These are phyloP conservation scores for Neurospora discreta DNA, from an alignment of 495 filamentous ascomycete species.

Conservation along the genomic window DNA sequence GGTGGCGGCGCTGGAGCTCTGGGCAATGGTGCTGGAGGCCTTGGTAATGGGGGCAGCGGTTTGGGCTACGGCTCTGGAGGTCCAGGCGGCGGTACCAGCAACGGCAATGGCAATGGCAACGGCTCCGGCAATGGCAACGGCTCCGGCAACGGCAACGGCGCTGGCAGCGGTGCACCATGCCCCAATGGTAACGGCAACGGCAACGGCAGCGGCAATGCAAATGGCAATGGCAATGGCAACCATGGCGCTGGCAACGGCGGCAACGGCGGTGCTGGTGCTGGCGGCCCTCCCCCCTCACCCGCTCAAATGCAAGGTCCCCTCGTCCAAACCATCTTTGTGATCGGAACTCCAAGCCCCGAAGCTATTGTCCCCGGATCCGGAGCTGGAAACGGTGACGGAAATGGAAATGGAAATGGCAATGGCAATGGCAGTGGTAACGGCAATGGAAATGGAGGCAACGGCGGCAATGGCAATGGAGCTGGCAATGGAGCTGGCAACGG, in stretches of 20 bases:
- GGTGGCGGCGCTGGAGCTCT: neutral
- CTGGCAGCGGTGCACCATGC: neutral
- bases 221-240: neutral
- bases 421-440: neutral
- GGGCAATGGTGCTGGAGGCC: conserved; percentile 1
- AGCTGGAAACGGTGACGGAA: neutral
- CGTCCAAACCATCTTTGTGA: neutral
- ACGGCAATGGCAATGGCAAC: neutral
- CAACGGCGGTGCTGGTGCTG: neutral
- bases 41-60: neutral
- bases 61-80: neutral
- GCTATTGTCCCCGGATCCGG: neutral
- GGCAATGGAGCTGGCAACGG: neutral
- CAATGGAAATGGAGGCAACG: neutral
- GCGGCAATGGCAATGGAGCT: neutral
- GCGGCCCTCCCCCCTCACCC: neutral
- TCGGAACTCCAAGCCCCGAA: neutral
- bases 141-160: neutral
- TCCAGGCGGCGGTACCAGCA: neutral
- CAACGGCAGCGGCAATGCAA: neutral
- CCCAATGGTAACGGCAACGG: neutral
- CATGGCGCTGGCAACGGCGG: neutral
- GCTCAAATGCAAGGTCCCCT: neutral
- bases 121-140: neutral
- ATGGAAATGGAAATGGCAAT: neutral